Evolutionary conservation across 2,329 filamentous ascomycete species (phyloP).

Genomic region (Rhynchosporium graminicola): DNA sequence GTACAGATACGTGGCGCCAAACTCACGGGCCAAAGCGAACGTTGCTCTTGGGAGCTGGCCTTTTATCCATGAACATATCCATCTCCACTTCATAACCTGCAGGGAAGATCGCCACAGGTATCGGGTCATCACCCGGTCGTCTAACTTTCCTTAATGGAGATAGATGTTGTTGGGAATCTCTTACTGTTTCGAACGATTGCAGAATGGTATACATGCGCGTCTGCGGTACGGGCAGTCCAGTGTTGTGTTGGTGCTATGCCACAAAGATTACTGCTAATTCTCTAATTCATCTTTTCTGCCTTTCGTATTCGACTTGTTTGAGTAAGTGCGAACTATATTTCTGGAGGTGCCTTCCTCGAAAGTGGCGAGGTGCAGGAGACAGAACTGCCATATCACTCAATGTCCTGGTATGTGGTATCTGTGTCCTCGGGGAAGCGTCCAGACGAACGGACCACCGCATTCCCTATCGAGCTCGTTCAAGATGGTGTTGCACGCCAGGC

Average conservation of each 20-base stretch:
- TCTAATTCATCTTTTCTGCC: background rate
- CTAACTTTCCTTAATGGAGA: background rate
- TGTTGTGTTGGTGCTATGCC: background rate
- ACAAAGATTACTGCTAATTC: background rate
- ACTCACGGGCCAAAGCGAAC: background rate
- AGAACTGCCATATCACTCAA: conserved; percentile 9
- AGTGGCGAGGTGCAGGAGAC: conserved; percentile 7
- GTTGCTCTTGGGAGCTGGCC: background rate
- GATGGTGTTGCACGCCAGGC: conserved; percentile 1
- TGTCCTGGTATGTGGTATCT: background rate
- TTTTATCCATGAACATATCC: background rate
- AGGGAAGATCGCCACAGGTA: background rate
- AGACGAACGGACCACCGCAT: background rate
- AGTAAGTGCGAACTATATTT: conserved; percentile 1
- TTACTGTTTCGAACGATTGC: background rate
- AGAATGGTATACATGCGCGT: background rate
- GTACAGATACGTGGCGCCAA: background rate
- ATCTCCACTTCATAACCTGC: background rate
- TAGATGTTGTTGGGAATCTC: background rate
- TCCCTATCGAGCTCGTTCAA: background rate
- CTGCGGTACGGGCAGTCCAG: background rate
- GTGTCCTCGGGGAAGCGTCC: conserved; percentile 9
- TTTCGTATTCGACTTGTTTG: background rate
- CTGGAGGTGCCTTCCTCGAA: conserved; percentile 4
- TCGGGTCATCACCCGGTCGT: background rate